Conservation (phyloP, 164 flowering plant genomes). For the Stephania cephalantha region DNA sequence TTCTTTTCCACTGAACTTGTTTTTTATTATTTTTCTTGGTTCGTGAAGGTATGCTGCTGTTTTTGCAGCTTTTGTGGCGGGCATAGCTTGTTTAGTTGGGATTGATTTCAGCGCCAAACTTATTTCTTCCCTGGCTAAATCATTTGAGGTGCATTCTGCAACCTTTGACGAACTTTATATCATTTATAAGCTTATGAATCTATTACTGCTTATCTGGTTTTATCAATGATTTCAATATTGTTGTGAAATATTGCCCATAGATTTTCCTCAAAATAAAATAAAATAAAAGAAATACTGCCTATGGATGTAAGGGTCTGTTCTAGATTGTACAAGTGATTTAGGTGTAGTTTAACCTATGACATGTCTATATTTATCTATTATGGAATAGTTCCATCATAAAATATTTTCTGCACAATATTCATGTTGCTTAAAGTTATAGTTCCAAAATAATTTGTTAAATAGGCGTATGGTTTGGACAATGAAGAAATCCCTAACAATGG, state of each 20-base stretch:
- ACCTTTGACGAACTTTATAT: not conserved
- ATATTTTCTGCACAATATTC: too few species aligned
- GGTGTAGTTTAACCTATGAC: not conserved
- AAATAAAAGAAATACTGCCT: not conserved
- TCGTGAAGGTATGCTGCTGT: conserved; percentile 80
- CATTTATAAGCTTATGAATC: not conserved
- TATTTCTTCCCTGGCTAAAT: conserved; percentile 67
- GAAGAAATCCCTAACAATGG: not conserved
- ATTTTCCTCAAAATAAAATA: not conserved
- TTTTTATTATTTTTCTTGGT: conserved; percentile 4
- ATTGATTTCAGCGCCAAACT: conserved; percentile 87
- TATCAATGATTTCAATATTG: not conserved
- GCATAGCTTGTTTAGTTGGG: conserved; percentile 79
- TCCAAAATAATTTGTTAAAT: not conserved
- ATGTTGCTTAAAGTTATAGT: too few species aligned
- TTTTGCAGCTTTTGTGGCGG: conserved; percentile 91
- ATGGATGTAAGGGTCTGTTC: not conserved
- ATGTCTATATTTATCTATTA: not conserved
- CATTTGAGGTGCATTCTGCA: conserved; percentile 65
- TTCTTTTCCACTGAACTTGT: not conserved
- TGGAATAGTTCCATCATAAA: too few species aligned
- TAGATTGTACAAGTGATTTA: not conserved
- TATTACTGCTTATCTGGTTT: not conserved
- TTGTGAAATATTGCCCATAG: not conserved
- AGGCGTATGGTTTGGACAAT: not conserved